These are phyloP conservation scores for Amphibolis antarctica DNA, from an alignment of 106 monocot species.

Conservation along the genomic window DNA sequence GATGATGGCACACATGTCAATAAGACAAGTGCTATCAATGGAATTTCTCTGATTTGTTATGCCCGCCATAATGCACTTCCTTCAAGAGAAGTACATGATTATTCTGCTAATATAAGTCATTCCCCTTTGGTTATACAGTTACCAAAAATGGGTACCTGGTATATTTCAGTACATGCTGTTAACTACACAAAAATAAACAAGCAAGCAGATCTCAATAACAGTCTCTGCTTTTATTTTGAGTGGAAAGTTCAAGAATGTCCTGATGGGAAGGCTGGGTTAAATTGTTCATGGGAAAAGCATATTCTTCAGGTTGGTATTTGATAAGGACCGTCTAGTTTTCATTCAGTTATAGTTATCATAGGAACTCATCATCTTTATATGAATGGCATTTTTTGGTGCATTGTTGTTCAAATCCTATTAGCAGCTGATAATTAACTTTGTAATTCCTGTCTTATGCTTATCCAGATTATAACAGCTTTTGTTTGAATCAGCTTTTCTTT, in stretches of 20 bases:
- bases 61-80: slow-evolving; percentile 70
- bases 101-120: slow-evolving; percentile 50
- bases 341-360: no score
- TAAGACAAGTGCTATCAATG: slow-evolving; percentile 14
- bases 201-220: slow-evolving; percentile 8
- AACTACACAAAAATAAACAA: slow-evolving; percentile 34
- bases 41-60: slow-evolving; percentile 48
- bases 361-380: no score
- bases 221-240: slow-evolving; percentile 51
- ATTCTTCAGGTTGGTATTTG: slow-evolving; percentile 51
- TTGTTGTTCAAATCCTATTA: no score
- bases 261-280: slow-evolving; percentile 53
- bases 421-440: no score
- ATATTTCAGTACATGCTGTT: slow-evolving; percentile 43
- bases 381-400: no score
- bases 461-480: no score
- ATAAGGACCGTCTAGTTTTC: background rate
- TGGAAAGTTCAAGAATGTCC: slow-evolving; percentile 57
- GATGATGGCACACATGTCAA: slow-evolving; percentile 22
- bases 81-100: slow-evolving; percentile 40
- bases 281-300: slow-evolving; percentile 54
- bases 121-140: slow-evolving; percentile 39
- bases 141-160: slow-evolving; percentile 71
- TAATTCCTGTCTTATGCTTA: no score
- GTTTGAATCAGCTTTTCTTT: no score